Conservation (phyloP, 2,329 filamentous ascomycete species). For the Cladobotryum protrusum region DNA sequence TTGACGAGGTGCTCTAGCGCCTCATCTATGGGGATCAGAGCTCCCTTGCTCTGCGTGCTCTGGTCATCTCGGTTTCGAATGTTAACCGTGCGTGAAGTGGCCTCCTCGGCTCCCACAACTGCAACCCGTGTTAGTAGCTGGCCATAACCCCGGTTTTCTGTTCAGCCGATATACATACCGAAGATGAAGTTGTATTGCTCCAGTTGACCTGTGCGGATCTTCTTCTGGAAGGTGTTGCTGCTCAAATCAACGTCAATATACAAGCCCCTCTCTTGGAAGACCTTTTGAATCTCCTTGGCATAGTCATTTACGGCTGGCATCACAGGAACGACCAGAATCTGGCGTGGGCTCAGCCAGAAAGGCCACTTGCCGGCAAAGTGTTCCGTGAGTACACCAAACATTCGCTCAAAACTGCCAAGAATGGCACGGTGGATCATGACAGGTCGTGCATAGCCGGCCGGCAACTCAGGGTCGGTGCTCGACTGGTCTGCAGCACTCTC, state of each 20-base stretch:
- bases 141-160: background rate
- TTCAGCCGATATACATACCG: constrained; percentile 36
- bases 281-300: constrained; percentile 63
- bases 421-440: constrained; percentile 87
- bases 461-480: constrained; percentile 46
- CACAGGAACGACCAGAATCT: constrained; percentile 56
- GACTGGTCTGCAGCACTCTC: constrained; percentile 33
- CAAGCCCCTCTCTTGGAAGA: constrained; percentile 62
- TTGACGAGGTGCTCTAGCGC: constrained; percentile 49
- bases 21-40: constrained; percentile 50
- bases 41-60: constrained; percentile 54
- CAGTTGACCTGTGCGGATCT: constrained; percentile 76
- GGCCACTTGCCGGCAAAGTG: constrained; percentile 86
- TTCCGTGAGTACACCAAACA: constrained; percentile 71
- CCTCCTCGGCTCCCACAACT: constrained; percentile 59
- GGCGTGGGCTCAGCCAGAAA: constrained; percentile 80
- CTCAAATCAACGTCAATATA: constrained; percentile 54
- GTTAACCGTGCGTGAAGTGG: constrained; percentile 54
- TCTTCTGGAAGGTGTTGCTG: constrained; percentile 82
- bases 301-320: constrained; percentile 76
- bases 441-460: constrained; percentile 67
- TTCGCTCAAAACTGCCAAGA: constrained; percentile 60
- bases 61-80: constrained; percentile 60
- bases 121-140: background rate
- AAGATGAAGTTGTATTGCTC: constrained; percentile 82